These are phyloP conservation scores for Hygrophorus pudorinus DNA, from an alignment of 768 basidiomycete species.

Conservation along the genomic window DNA sequence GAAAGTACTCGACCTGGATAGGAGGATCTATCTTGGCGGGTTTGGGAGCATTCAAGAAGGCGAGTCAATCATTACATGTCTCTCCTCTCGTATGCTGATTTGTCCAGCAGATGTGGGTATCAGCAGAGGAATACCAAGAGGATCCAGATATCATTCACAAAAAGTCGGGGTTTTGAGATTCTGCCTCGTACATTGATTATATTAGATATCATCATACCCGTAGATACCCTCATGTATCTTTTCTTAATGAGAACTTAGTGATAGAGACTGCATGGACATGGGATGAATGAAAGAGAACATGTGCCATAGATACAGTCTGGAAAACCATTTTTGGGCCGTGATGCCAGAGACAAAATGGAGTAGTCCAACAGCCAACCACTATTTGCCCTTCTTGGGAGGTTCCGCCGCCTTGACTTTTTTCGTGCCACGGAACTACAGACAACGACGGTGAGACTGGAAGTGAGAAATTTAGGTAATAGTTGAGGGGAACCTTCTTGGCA, in stretches of 20 bases:
- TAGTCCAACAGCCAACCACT: slow-evolving; percentile 26
- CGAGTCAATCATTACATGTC: slow-evolving; percentile 16
- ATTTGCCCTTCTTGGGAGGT: slow-evolving; percentile 88
- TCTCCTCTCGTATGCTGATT: slow-evolving; percentile 7
- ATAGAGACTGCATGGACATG: slow-evolving; percentile 14
- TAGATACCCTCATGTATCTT: slow-evolving; percentile 19
- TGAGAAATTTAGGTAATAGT: slow-evolving; percentile 1
- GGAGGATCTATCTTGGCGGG: slow-evolving; percentile 96
- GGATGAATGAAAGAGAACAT: slow-evolving; percentile 24
- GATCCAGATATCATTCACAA: slow-evolving; percentile 98
- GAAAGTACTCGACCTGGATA: slow-evolving; percentile 96
- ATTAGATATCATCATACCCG: slow-evolving; percentile 10
- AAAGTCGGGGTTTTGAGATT: slow-evolving; percentile 69
- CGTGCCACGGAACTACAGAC: slow-evolving; percentile 77
- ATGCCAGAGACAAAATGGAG: neutral
- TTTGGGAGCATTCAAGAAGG: slow-evolving; percentile 96
- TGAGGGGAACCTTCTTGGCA: slow-evolving; percentile 83
- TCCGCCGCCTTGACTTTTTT: slow-evolving; percentile 93
- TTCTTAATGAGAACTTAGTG: slow-evolving; percentile 18
- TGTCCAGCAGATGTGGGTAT: slow-evolving; percentile 88
- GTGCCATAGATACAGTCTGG: slow-evolving; percentile 3
- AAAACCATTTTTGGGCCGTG: neutral
- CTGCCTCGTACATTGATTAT: slow-evolving; percentile 6
- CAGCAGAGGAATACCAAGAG: slow-evolving; percentile 98
- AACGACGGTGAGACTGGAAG: slow-evolving; percentile 3